phyloP scores from a whole-genome alignment of 1,139 yeast genomes.

The Wickerhamomyces sp. region DNA sequence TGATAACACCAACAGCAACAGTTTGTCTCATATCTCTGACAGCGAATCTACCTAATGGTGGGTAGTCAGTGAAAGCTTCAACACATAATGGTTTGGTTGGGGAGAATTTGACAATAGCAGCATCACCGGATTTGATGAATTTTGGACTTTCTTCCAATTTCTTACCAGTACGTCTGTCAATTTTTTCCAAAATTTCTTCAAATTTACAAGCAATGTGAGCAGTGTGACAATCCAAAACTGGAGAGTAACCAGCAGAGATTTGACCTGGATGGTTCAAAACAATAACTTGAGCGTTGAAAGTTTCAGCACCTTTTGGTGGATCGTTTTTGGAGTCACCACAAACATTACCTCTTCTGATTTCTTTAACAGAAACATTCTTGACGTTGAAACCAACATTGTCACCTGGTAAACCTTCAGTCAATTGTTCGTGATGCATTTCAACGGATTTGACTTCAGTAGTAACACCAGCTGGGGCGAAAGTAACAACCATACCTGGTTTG shows the following conservation, averaged over 20 bases:
- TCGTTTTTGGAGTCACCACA: slow-evolving; percentile 95
- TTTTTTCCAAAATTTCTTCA: slow-evolving; percentile 80
- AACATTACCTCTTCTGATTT: slow-evolving; percentile 93
- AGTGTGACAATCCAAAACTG: slow-evolving; percentile 92
- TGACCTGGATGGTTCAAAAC: slow-evolving; percentile 94
- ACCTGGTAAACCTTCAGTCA: slow-evolving; percentile 85
- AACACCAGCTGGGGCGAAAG: slow-evolving; percentile 90
- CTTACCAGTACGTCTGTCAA: slow-evolving; percentile 95
- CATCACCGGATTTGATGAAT: slow-evolving; percentile 90
- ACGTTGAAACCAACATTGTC: slow-evolving; percentile 95
- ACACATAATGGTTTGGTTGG: slow-evolving; percentile 98
- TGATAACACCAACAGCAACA: slow-evolving; percentile 99
- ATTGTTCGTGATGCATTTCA: slow-evolving; percentile 91
- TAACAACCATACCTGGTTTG: slow-evolving; percentile 89
- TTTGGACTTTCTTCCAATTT: slow-evolving; percentile 76
- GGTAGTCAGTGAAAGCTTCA: slow-evolving; percentile 95
- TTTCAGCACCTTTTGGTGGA: slow-evolving; percentile 80
- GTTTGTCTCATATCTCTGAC: slow-evolving; percentile 99
- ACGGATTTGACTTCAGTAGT: slow-evolving; percentile 93
- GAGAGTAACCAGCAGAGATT: slow-evolving; percentile 90
- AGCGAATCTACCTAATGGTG: slow-evolving; percentile 99
- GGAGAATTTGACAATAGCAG: slow-evolving; percentile 86
- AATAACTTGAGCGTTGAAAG: slow-evolving; percentile 87
- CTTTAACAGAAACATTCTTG: slow-evolving; percentile 92
- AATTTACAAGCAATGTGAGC: slow-evolving; percentile 94